These are phyloP conservation scores for Neoboletus subvelutipes DNA, from an alignment of 768 basidiomycete genomes.

Conservation along the genomic window DNA sequence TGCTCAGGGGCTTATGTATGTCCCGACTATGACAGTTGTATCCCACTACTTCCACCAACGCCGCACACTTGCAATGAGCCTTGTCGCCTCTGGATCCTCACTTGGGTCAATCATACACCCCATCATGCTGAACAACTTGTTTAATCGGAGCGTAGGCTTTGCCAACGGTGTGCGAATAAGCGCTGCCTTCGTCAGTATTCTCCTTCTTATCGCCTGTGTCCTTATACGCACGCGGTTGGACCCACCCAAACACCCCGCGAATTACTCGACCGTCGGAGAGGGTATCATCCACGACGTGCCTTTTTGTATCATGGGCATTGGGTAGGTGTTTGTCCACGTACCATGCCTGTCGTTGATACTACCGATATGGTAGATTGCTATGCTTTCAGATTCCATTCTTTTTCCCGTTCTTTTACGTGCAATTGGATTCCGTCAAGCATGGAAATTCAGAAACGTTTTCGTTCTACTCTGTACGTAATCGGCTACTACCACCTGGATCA, in stretches of 20 bases:
- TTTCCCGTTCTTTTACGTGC: conserved; percentile 57
- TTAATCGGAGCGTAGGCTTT: conserved; percentile 33
- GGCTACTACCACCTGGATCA: background rate
- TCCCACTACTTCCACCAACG: conserved; percentile 45
- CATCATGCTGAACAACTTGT: conserved; percentile 33
- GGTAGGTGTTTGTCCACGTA: conserved; percentile 16
- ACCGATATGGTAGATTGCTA: conserved; percentile 8
- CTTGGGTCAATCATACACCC: conserved; percentile 26
- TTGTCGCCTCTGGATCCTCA: conserved; percentile 41
- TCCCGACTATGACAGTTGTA: conserved; percentile 44
- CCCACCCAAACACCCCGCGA: conserved; percentile 19
- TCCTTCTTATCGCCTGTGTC: conserved; percentile 35
- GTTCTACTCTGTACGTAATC: conserved; percentile 49
- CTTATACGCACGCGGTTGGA: conserved; percentile 42
- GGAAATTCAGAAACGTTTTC: conserved; percentile 47
- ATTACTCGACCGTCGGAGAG: conserved; percentile 19
- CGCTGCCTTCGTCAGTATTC: conserved; percentile 40
- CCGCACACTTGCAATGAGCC: conserved; percentile 45
- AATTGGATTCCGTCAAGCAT: conserved; percentile 50
- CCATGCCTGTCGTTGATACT: background rate
- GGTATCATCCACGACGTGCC: conserved; percentile 15
- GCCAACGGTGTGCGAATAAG: conserved; percentile 50
- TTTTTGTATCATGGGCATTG: conserved; percentile 18
- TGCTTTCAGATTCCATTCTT: conserved; percentile 41
- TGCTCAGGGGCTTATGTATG: conserved; percentile 44